phyloP scores from a whole-genome alignment of 2,329 filamentous ascomycete species.

The Trichoderma sp. region DNA sequence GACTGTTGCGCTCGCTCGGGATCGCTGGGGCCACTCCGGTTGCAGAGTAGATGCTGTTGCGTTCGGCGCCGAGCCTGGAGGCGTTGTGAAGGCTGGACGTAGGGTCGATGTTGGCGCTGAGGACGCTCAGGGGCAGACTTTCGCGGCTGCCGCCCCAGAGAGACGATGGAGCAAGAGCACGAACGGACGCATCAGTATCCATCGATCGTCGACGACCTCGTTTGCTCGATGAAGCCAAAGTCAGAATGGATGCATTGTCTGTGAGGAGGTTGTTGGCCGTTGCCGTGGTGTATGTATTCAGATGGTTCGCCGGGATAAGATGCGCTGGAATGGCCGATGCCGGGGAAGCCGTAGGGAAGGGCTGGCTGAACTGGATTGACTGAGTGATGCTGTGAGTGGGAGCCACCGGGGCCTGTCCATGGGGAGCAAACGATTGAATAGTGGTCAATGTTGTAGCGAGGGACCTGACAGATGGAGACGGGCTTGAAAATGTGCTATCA shows the following conservation, averaged over 20 bases:
- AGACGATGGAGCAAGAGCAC: constrained; percentile 79
- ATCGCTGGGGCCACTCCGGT: constrained; percentile 67
- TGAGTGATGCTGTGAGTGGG: constrained; percentile 45
- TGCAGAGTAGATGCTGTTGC: constrained; percentile 80
- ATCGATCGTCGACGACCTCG: constrained; percentile 74
- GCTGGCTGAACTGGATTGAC: constrained; percentile 64
- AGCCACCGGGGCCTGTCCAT: constrained; percentile 37
- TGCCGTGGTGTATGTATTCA: constrained; percentile 73
- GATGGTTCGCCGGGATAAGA: constrained; percentile 59
- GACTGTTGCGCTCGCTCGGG: constrained; percentile 76
- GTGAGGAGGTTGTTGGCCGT: constrained; percentile 81
- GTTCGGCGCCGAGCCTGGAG: constrained; percentile 54
- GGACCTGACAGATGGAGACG: constrained; percentile 76
- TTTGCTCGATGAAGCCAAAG: constrained; percentile 80
- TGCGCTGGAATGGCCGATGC: constrained; percentile 74
- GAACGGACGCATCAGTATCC: constrained; percentile 83
- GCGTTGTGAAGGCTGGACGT: constrained; percentile 53
- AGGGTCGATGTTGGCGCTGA: constrained; percentile 69
- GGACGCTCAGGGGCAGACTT: constrained; percentile 74
- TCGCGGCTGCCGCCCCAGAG: constrained; percentile 81
- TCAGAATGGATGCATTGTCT: constrained; percentile 84
- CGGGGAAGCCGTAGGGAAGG: constrained; percentile 64
- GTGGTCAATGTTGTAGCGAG: constrained; percentile 83
- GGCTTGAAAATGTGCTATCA: constrained; percentile 78
- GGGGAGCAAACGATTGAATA: constrained; percentile 64